Conservation (phyloP, 805 yeast species). For the Lipomyces starkeyi region DNA sequence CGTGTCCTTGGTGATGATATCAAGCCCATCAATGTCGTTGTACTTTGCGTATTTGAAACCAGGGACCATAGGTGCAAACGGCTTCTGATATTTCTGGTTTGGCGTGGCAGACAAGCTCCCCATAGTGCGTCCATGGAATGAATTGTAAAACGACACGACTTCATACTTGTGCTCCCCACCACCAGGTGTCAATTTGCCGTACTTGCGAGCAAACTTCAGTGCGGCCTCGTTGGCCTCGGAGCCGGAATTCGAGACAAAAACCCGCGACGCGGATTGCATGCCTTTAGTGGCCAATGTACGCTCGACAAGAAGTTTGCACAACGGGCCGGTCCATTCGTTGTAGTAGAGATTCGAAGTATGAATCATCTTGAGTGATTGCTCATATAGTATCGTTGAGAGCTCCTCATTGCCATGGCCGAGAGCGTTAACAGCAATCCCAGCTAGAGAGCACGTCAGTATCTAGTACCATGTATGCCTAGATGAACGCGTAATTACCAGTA, state of each 20-base stretch:
- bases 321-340: conserved; percentile 81
- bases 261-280: conserved; percentile 74
- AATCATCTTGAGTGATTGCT: conserved; percentile 73
- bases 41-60: conserved; percentile 76
- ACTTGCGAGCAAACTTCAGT: conserved; percentile 77
- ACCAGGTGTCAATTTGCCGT: conserved; percentile 57
- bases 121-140: conserved; percentile 95
- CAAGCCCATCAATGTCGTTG: conserved; percentile 64
- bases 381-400: conserved; percentile 69
- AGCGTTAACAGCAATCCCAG: conserved; percentile 97
- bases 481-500: conserved; percentile 47
- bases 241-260: conserved; percentile 73
- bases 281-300: conserved; percentile 76
- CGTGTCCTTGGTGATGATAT: conserved; percentile 65
- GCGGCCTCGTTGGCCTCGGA: conserved; percentile 85
- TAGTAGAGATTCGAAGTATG: conserved; percentile 88
- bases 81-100: conserved; percentile 89
- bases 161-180: conserved; percentile 60
- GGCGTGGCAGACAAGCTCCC: conserved; percentile 94
- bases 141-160: conserved; percentile 82
- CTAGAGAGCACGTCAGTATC: conserved; percentile 41
- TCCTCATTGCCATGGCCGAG: conserved; percentile 85
- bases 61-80: conserved; percentile 91
- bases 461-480: neutral
- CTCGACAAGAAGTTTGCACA: conserved; percentile 72